phyloP scores from a whole-genome alignment of 176 grass and related monocot species.

The Zea luxurians region DNA sequence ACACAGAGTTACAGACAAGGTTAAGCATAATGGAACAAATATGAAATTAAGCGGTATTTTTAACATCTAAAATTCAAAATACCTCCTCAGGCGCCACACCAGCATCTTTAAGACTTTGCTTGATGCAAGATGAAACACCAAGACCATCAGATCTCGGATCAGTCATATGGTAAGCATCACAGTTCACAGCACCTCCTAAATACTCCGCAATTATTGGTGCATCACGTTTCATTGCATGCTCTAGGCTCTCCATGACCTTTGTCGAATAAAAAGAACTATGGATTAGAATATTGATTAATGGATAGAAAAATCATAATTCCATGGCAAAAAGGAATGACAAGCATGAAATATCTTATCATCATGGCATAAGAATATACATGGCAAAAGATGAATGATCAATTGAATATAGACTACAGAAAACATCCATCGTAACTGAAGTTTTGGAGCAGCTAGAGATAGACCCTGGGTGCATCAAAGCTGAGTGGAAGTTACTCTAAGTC shows the following conservation, averaged over 20 bases:
- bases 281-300: not conserved
- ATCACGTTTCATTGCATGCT: slow-evolving; percentile 93
- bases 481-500: not conserved
- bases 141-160: slow-evolving; percentile 94
- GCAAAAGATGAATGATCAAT: not conserved
- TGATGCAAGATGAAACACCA: slow-evolving; percentile 94
- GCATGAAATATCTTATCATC: not conserved
- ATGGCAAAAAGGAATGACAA: not conserved
- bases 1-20: not conserved
- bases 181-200: slow-evolving; percentile 96
- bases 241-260: slow-evolving; percentile 98
- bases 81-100: slow-evolving; percentile 96
- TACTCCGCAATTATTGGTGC: slow-evolving; percentile 90
- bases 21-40: not conserved
- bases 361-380: not conserved
- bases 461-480: not conserved
- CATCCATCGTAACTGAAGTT: not conserved
- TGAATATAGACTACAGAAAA: not conserved
- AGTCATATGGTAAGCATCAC: slow-evolving; percentile 99
- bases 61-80: slow-evolving; percentile 1
- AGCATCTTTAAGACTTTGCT: slow-evolving; percentile 83
- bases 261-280: slow-evolving; percentile 9
- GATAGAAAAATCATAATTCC: not conserved
- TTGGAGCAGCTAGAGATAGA: not conserved
- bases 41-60: not conserved